These are phyloP conservation scores for Pseudomassariella vexata DNA, from an alignment of 2,329 filamentous ascomycete genomes.

Conservation along the genomic window DNA sequence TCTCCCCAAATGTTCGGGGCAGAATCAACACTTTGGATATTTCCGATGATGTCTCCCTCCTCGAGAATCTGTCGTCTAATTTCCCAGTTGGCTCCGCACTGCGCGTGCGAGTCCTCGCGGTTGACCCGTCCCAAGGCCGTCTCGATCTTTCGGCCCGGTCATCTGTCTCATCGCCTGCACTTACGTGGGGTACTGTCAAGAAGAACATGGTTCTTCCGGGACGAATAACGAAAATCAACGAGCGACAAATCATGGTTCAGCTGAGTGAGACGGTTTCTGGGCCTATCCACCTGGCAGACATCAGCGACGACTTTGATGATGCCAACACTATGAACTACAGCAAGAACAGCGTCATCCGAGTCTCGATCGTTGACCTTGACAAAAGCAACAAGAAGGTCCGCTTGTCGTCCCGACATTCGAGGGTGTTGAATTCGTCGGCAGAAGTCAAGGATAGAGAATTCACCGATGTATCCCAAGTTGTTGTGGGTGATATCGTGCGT, in stretches of 20 bases:
- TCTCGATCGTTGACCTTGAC: constrained; percentile 80
- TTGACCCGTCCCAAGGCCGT: constrained; percentile 67
- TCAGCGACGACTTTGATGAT: constrained; percentile 80
- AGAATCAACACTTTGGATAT: constrained; percentile 78
- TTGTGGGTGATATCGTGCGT: constrained; percentile 72
- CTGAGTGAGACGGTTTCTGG: constrained; percentile 76
- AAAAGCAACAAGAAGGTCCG: constrained; percentile 75
- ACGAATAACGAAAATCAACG: constrained; percentile 78
- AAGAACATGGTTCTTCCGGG: constrained; percentile 77
- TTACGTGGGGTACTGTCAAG: constrained; percentile 68
- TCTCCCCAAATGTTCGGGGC: constrained; percentile 83
- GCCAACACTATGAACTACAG: constrained; percentile 69
- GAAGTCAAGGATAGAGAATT: constrained; percentile 79
- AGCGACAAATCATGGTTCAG: constrained; percentile 79
- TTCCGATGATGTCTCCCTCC: constrained; percentile 75
- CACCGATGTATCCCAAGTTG: constrained; percentile 61
- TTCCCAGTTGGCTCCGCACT: constrained; percentile 90
- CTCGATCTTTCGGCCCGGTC: constrained; percentile 79
- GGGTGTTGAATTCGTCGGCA: constrained; percentile 79
- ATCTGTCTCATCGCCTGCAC: constrained; percentile 46
- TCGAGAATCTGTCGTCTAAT: constrained; percentile 69
- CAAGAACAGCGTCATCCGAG: constrained; percentile 81
- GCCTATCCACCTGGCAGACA: constrained; percentile 74
- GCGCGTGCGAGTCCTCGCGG: constrained; percentile 68
- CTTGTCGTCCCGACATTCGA: constrained; percentile 79